Percentiles rank a stretch among this genome's conserved stretches.
Conservation (phyloP, 176 grass and related monocot genomes). For the Oryza longistaminata region DNA sequence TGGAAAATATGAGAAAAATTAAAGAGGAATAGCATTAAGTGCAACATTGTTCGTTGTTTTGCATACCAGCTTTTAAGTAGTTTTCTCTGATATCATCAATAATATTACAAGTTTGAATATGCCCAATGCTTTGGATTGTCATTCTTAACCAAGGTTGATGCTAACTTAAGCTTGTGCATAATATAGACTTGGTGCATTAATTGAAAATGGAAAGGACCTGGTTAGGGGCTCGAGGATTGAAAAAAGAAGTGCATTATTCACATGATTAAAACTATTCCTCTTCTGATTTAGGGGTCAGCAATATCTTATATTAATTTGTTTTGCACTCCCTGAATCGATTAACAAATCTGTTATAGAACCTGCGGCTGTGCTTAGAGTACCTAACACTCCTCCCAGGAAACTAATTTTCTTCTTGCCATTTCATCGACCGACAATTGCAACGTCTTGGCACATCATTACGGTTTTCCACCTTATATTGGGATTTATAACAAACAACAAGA, state of each 20-base stretch:
- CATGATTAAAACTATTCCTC: too few relatives aligned
- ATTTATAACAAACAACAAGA: neutral
- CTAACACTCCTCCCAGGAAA: neutral
- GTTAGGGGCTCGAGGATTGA: neutral
- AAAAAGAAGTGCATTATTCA: too few relatives aligned
- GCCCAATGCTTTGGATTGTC: too few relatives aligned
- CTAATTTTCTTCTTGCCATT: neutral
- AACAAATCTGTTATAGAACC: neutral
- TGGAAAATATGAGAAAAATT: too few relatives aligned
- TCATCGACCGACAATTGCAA: slow-evolving; percentile 15
- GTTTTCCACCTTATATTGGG: neutral
- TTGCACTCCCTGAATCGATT: neutral
- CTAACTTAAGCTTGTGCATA: too few relatives aligned
- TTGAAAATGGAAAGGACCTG: neutral
- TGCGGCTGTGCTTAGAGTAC: neutral
- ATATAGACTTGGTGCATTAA: too few relatives aligned
- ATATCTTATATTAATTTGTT: neutral
- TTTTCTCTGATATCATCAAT: too few relatives aligned
- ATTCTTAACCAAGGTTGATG: too few relatives aligned
- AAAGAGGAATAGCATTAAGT: too few relatives aligned
- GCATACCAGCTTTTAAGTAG: too few relatives aligned
- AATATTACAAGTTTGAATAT: neutral
- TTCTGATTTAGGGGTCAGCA: too few relatives aligned
- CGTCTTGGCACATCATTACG: neutral
- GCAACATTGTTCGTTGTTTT: too few relatives aligned